These are phyloP conservation scores for Dioscorea zingiberensis DNA, from an alignment of 106 monocot genomes.

Conservation along the genomic window DNA sequence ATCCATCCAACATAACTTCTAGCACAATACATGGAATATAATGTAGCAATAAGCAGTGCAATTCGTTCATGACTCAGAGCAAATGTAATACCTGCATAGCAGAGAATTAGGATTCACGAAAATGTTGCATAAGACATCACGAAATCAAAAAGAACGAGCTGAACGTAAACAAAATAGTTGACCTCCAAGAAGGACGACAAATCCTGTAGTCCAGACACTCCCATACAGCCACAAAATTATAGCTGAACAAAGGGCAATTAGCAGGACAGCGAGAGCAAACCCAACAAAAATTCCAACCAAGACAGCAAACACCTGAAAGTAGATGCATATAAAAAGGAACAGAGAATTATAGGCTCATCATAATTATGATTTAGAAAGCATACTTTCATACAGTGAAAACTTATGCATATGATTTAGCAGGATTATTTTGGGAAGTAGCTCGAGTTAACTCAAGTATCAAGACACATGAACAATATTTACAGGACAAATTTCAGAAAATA, in stretches of 20 bases:
- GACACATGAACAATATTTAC: too few species aligned
- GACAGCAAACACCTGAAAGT: slow-evolving; percentile 45
- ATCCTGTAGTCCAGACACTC: slow-evolving; percentile 78
- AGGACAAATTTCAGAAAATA: too few species aligned
- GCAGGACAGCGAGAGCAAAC: slow-evolving; percentile 45
- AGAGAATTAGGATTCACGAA: slow-evolving; percentile 1
- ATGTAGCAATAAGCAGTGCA: slow-evolving; percentile 56
- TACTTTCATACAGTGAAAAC: too few species aligned
- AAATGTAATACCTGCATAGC: slow-evolving; percentile 54
- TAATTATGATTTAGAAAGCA: too few species aligned
- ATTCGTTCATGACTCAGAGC: slow-evolving; percentile 57
- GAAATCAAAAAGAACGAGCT: neutral
- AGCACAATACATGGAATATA: slow-evolving; percentile 78
- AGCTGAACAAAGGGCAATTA: slow-evolving; percentile 29
- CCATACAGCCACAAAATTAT: slow-evolving; percentile 79
- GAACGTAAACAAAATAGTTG: slow-evolving; percentile 8
- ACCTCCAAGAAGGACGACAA: slow-evolving; percentile 70
- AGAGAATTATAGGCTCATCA: too few species aligned
- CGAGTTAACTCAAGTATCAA: too few species aligned
- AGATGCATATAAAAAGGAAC: too few species aligned
- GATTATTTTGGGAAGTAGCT: too few species aligned
- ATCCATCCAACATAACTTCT: slow-evolving; percentile 75
- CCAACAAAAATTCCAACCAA: slow-evolving; percentile 46
- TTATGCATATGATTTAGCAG: too few species aligned
- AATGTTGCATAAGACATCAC: neutral